These are phyloP conservation scores for Sarocladium oryzae DNA, from an alignment of 2,329 filamentous ascomycete genomes.

Conservation along the genomic window DNA sequence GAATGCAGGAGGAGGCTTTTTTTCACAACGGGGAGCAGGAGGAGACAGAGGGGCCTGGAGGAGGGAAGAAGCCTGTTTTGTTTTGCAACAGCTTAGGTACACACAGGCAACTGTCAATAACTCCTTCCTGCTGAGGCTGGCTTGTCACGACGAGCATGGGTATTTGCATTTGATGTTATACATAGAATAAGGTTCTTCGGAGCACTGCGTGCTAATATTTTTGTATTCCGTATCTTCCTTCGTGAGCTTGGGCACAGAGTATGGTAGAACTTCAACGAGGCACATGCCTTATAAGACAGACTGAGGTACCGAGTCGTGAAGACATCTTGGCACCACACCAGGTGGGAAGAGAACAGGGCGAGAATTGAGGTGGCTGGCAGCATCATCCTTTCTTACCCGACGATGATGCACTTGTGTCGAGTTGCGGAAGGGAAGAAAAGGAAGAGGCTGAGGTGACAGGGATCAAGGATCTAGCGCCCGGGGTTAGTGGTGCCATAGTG, in stretches of 20 bases:
- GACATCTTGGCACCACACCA: not conserved
- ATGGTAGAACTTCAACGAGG: too few species aligned
- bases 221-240: too few species aligned
- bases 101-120: not conserved
- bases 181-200: not conserved
- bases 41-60: not conserved
- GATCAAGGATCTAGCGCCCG: not conserved
- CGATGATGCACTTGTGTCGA: constrained; percentile 1
- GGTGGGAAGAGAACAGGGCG: not conserved
- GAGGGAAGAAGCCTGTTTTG: constrained; percentile 3
- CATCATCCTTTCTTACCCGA: not conserved
- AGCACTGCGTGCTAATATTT: too few species aligned
- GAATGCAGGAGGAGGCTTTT: constrained; percentile 1
- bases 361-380: constrained; percentile 8
- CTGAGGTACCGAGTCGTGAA: not conserved
- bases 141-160: too few species aligned
- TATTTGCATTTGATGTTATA: too few species aligned
- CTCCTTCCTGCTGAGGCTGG: not conserved
- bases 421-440: constrained; percentile 1
- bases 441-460: constrained; percentile 8
- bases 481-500: not conserved
- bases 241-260: too few species aligned
- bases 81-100: too few species aligned
- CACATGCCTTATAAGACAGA: too few species aligned
- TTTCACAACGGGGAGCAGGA: not conserved